These are phyloP conservation scores for Neonectria faginata DNA, from an alignment of 2,329 filamentous ascomycete genomes.

Conservation along the genomic window DNA sequence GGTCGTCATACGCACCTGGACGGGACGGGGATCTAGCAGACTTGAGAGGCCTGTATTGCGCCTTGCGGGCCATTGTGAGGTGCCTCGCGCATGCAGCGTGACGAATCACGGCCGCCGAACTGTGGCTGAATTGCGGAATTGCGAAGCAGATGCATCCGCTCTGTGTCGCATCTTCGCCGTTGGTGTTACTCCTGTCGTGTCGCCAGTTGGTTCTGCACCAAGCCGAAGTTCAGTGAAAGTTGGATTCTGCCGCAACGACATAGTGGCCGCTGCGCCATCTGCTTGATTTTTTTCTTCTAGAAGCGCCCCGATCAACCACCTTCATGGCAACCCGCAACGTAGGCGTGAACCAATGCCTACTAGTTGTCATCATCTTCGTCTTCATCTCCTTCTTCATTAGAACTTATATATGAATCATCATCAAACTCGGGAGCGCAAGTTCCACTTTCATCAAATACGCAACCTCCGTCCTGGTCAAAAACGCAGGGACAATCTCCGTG, in stretches of 20 bases:
- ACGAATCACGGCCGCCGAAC: conserved; percentile 15
- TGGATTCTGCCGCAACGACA: neutral
- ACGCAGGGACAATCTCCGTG: conserved; percentile 2
- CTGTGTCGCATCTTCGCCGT: conserved; percentile 6
- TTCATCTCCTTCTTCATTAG: conserved; percentile 29
- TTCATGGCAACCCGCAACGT: neutral
- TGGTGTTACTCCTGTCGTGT: neutral
- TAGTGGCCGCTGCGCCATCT: conserved; percentile 3
- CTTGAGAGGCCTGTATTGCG: neutral
- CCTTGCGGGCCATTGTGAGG: conserved; percentile 11
- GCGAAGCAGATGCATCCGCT: conserved; percentile 15
- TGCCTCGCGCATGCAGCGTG: conserved; percentile 12
- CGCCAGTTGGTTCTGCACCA: neutral
- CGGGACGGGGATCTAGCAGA: too few species aligned
- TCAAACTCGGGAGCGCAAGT: too few species aligned
- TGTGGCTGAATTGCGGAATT: conserved; percentile 7
- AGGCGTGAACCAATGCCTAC: neutral
- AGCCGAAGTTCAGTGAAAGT: neutral
- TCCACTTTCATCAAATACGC: too few species aligned
- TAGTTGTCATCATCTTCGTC: neutral
- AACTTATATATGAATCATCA: too few species aligned
- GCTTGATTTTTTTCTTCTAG: neutral
- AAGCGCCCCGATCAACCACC: neutral
- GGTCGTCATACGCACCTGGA: conserved; percentile 17
- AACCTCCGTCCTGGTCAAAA: too few species aligned